Evolutionary conservation across 2,329 filamentous ascomycete species (phyloP), one percentile per base, ranked within the genome.

Genomic region (Ophiocordyceps camponoti-leonardi): DNA sequence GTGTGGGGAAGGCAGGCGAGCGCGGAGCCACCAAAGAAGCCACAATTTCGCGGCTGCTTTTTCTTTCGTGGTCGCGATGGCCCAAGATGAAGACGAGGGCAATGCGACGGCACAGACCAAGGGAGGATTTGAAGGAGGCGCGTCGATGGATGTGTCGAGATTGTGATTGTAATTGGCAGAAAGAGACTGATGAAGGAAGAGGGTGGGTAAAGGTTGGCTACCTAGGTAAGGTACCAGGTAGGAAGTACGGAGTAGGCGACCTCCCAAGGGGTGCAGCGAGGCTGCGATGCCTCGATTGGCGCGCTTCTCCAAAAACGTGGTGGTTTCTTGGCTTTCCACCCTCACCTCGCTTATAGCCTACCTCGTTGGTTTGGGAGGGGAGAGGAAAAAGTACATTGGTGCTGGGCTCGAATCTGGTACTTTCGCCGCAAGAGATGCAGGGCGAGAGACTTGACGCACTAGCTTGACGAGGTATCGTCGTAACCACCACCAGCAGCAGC

Each of bases 251-350:
- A 18, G 16, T n/a, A 14, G 35, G 35, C 35, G 35, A 16, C 35
- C 35, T 39, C 35, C 35, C 16, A 14, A 39, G n/a, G 31, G 35
- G 46, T 48, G 48, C 46, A 44, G 44, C 48, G 46, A 52, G 48
- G 49, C 49, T 50, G 46, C 46, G 49, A 44, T 46, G 35, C 41
- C 31, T 45, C 40, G n/a, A 41, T 41, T 14, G 39, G 39, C 39
- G 39, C 35, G 35, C 35, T 18, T 18, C 35, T 33, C 35, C n/a
- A 12, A 39, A 41, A 41, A 41, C n/a, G 39, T 41, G 39, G 39
- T 41, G 39, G 39, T 41, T 41, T 41, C 35, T 37, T 39, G 14
- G 16, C n/a, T 39, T 39, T 39, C 19, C 6, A 28, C 26, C 10
- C 26, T 28, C 26, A 10, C 26, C 4, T 28, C 11, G 26, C 26